Conservation (phyloP, 2,329 filamentous ascomycete species). For the Diaporthe sp. region DNA sequence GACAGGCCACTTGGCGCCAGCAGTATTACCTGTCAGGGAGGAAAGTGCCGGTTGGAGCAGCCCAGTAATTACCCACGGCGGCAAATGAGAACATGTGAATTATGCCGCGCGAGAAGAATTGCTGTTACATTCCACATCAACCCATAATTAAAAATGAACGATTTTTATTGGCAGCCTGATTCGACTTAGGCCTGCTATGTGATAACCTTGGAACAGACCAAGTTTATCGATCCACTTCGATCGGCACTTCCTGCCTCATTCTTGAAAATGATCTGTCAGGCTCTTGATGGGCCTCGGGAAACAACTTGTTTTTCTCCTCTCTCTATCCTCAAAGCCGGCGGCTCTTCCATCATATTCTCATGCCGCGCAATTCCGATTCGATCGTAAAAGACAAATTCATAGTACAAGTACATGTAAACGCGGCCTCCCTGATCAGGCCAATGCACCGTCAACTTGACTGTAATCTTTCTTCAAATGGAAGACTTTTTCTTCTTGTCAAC, state of each 20-base stretch:
- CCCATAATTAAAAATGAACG: not conserved
- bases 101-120: not conserved
- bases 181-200: not conserved
- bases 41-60: not conserved
- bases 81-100: not conserved
- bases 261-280: not conserved
- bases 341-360: not conserved
- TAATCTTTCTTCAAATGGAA: not conserved
- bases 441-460: not conserved
- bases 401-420: not conserved
- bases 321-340: not conserved
- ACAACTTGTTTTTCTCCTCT: not conserved
- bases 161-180: not conserved
- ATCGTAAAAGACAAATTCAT: not conserved
- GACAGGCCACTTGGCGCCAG: not conserved
- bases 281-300: not conserved
- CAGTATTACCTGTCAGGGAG: not conserved
- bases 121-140: not conserved
- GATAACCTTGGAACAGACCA: no score
- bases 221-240: not conserved
- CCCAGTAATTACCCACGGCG: constrained; percentile 2
- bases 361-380: not conserved
- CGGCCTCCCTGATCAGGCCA: not conserved
- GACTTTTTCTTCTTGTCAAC: no score
- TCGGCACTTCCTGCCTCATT: not conserved